Evolutionary conservation across 2,329 filamentous ascomycete genomes (phyloP).

Genomic region (Aspergillus japonicus): DNA sequence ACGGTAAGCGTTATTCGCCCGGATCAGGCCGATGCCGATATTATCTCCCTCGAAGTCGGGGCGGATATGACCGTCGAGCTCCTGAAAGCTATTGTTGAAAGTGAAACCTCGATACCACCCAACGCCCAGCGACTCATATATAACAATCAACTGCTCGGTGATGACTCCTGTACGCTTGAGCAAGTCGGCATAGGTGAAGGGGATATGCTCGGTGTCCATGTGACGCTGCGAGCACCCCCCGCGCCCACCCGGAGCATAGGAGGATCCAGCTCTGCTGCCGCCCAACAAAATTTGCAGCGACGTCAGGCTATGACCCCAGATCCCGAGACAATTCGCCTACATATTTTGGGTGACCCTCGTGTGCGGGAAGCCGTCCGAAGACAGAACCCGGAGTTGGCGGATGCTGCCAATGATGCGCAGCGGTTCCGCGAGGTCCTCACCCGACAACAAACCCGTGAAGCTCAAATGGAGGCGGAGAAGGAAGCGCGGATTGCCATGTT

Average conservation of each 20-base stretch:
- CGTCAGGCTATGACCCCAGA: slow-evolving; percentile 50
- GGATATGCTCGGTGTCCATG: slow-evolving; percentile 88
- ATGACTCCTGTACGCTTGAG: slow-evolving; percentile 77
- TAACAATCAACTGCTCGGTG: slow-evolving; percentile 77
- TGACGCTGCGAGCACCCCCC: slow-evolving; percentile 44
- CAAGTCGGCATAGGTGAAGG: slow-evolving; percentile 79
- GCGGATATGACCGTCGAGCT: slow-evolving; percentile 79
- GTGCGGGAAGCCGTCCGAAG: slow-evolving; percentile 69
- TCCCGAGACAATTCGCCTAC: slow-evolving; percentile 77
- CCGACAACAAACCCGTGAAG: slow-evolving; percentile 67
- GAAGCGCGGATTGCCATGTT: slow-evolving; percentile 79
- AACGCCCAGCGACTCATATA: slow-evolving; percentile 81
- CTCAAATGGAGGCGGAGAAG: slow-evolving; percentile 70
- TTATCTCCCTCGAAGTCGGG: slow-evolving; percentile 79
- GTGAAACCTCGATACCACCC: slow-evolving; percentile 72
- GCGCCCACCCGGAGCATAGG: slow-evolving; percentile 31
- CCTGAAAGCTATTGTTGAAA: slow-evolving; percentile 83
- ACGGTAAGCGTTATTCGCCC: slow-evolving; percentile 80
- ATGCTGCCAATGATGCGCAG: slow-evolving; percentile 70
- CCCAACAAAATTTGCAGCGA: slow-evolving; percentile 31
- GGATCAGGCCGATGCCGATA: slow-evolving; percentile 67
- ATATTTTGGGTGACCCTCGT: slow-evolving; percentile 74
- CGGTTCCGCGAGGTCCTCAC: slow-evolving; percentile 73
- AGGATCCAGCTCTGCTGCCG: slow-evolving; percentile 27
- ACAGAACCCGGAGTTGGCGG: slow-evolving; percentile 73